Evolutionary conservation across 148 eudicot species (phyloP).

Genomic region (Fagopyrum homotropicum): DNA sequence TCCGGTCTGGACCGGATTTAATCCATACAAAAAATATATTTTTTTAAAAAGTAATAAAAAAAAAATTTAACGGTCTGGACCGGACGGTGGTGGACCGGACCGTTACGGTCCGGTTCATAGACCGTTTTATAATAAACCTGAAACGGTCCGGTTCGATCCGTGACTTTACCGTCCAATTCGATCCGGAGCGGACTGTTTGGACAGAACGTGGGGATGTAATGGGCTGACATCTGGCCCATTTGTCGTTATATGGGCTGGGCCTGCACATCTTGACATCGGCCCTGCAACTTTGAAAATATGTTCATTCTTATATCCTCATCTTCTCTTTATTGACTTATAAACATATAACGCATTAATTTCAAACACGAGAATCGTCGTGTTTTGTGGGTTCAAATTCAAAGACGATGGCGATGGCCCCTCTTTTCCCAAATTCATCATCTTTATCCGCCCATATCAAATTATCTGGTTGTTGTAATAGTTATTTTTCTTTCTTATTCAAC

Average conservation of each 20-base stretch:
- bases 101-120: no score
- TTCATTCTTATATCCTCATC: not conserved
- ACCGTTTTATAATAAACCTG: no score
- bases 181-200: no score
- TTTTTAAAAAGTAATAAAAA: no score
- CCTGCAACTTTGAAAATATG: not conserved
- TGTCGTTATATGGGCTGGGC: not conserved
- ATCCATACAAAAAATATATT: no score
- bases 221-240: conserved; percentile 5
- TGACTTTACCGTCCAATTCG: no score
- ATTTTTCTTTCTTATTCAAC: not conserved
- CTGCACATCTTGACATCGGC: not conserved
- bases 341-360: not conserved
- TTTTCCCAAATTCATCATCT: not conserved
- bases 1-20: no score
- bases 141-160: no score
- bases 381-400: conserved; percentile 6
- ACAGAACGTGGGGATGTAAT: not conserved
- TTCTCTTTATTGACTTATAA: not conserved
- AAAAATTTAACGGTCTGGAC: no score
- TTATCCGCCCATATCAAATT: conserved; percentile 1
- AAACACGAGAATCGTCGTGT: not conserved
- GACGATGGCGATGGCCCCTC: not conserved
- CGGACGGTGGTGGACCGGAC: no score
- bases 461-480: conserved; percentile 9